Base-by-base conservation (phyloP, 176 grass and related monocot genomes). In the Otatea glauca region DNA sequence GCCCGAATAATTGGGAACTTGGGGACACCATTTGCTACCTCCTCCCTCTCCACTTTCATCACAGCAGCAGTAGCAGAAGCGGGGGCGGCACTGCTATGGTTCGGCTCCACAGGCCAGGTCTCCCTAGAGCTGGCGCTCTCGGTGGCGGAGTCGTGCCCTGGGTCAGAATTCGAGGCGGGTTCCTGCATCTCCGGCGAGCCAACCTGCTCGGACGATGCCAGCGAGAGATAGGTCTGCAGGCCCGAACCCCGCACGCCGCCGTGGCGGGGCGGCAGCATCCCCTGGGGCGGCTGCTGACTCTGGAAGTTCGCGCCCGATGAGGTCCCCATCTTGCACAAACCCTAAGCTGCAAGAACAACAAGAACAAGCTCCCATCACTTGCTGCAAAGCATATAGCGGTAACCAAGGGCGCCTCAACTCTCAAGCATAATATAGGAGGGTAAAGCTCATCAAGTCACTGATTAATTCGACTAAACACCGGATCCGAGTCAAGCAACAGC, bases 41-140 rank as follows among this genome's bases (percentile, higher is more conserved):
- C 89, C 75, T 90, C 93, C 80, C 91, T 93, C 0, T 94, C 91
- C 77, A 81, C 86, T 6, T 89, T 92, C 0, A 21, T 38, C 72
- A 82, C 86, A 65, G 55, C 70, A 24, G 60, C 82, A 9, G 48
- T 77, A 55, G 55, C 5, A 18, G 48, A 38, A 3, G 62, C 77
- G 18, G 67, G 0, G 5, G 63, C 76, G 59, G 90, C 86, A 24
- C 74, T 90, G 38, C 88, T 68, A 44, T 86, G 92, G 34, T 91
- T 93, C 0, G 88, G 91, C 78, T 94, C 93, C 5, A 39, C 75
- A 0, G 97, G 93, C 93, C 93, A 99, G 7, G 97, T 96, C 60
- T 99, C 97, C 41, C 88, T 89, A 3, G 97, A 99, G 48, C 97
- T 99, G 2, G 93, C 97, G 16, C 97, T 99, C 82, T 96, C 97